Evolutionary conservation across 2,329 filamentous ascomycete genomes (phyloP).

Genomic region (Corniculantispora saksenae): DNA sequence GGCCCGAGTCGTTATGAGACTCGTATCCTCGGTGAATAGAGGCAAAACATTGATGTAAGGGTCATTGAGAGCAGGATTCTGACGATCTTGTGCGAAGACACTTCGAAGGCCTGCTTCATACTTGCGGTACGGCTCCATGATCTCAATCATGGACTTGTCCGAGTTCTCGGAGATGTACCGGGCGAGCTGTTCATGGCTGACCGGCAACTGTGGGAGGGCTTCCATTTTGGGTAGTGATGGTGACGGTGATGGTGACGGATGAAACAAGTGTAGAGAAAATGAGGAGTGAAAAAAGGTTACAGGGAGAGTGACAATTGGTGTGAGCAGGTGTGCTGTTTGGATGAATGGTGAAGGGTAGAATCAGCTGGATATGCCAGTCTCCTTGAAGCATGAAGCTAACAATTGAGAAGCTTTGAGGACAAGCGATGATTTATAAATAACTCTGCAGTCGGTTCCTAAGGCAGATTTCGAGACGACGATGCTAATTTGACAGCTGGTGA

Average conservation of each 20-base stretch:
- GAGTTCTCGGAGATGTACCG: conserved; percentile 58
- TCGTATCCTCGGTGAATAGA: conserved; percentile 60
- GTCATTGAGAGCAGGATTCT: conserved; percentile 58
- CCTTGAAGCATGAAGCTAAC: background rate
- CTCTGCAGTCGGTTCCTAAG: background rate
- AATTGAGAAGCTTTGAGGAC: background rate
- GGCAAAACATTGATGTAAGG: conserved; percentile 65
- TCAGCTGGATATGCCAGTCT: background rate
- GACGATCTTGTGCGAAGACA: conserved; percentile 67
- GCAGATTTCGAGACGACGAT: conserved; percentile 5
- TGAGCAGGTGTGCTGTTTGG: no score
- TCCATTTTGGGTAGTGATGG: conserved; percentile 26
- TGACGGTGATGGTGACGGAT: background rate
- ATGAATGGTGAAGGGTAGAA: background rate
- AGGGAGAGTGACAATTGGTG: background rate
- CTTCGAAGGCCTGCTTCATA: conserved; percentile 69
- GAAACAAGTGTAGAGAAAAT: background rate
- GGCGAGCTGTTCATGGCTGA: conserved; percentile 45
- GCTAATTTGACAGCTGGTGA: background rate
- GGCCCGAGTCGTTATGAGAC: conserved; percentile 61
- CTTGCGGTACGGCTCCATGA: conserved; percentile 66
- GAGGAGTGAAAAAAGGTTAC: background rate
- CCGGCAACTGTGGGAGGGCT: conserved; percentile 48
- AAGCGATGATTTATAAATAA: background rate
- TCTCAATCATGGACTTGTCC: conserved; percentile 53